These are phyloP conservation scores for Quercus glauca DNA, from an alignment of 306 rosid genomes.

Conservation along the genomic window DNA sequence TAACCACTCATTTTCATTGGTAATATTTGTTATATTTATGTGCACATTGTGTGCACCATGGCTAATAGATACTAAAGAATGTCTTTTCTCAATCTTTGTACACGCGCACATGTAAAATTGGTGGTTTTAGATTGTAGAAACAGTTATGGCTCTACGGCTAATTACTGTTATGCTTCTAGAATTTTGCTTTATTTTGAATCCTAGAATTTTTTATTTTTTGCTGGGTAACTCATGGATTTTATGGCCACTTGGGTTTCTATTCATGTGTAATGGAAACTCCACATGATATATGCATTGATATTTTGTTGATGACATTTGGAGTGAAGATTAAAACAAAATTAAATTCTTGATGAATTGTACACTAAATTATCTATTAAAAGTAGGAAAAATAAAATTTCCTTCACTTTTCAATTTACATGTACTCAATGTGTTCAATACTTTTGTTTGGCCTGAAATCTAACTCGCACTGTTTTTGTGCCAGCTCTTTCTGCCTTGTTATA, in stretches of 20 bases:
- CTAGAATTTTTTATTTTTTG: background rate
- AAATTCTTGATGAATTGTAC: background rate
- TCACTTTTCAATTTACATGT: too few relatives aligned
- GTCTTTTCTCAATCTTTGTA: too few relatives aligned
- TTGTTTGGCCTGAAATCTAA: constrained; percentile 27
- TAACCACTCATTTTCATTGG: too few relatives aligned
- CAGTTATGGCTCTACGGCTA: background rate
- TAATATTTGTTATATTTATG: too few relatives aligned
- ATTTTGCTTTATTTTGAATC: background rate
- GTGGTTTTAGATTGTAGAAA: constrained; percentile 1
- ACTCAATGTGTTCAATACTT: background rate
- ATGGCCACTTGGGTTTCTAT: background rate
- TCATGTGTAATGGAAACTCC: background rate
- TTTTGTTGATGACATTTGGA: background rate
- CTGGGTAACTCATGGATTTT: background rate
- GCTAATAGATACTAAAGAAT: too few relatives aligned
- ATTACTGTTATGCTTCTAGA: too few relatives aligned
- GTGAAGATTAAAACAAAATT: background rate
- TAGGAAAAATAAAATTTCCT: background rate
- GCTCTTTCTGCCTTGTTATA: constrained; percentile 59
- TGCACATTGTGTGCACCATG: too few relatives aligned
- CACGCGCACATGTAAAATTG: too few relatives aligned
- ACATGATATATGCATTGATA: background rate
- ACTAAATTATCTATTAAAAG: background rate
- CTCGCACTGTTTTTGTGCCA: constrained; percentile 32